A percentile compares a stretch with the other conserved stretches of the same genome.
Conservation (phyloP, 2,329 filamentous ascomycete genomes). For the Xylariaceae sp. region DNA sequence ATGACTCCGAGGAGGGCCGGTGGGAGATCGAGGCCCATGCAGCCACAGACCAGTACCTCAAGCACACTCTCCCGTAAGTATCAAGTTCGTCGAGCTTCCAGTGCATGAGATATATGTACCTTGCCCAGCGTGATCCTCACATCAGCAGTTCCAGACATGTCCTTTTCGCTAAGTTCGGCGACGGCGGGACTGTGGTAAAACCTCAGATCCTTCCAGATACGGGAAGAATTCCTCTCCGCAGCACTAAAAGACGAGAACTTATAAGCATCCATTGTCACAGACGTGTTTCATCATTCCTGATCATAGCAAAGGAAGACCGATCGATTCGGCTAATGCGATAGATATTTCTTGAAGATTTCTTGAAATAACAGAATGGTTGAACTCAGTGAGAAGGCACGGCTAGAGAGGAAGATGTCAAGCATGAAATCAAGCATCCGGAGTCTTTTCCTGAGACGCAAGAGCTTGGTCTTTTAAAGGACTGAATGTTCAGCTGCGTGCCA, state of each 20-base stretch:
- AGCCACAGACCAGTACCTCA: slow-evolving; percentile 22
- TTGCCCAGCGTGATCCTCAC: slow-evolving; percentile 34
- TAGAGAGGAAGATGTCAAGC: neutral
- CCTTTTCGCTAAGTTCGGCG: slow-evolving; percentile 32
- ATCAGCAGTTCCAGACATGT: slow-evolving; percentile 28
- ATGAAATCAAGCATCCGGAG: neutral
- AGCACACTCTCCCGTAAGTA: slow-evolving; percentile 28
- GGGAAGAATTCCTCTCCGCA: slow-evolving; percentile 40
- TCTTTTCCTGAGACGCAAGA: neutral
- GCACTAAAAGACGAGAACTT: slow-evolving; percentile 45
- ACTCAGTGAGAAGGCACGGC: neutral
- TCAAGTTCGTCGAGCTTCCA: slow-evolving; percentile 25
- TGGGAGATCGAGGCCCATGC: slow-evolving; percentile 26
- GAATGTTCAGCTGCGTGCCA: neutral
- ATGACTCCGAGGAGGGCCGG: slow-evolving; percentile 28
- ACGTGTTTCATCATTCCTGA: neutral
- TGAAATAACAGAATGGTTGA: no score
- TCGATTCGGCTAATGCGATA: neutral
- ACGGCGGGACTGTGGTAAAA: slow-evolving; percentile 37
- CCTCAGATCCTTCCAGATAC: slow-evolving; percentile 47
- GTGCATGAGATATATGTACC: slow-evolving; percentile 34
- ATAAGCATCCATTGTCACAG: slow-evolving; percentile 46
- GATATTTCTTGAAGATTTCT: no score
- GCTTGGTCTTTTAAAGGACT: no score
- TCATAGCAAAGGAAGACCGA: neutral